These are phyloP conservation scores for Metschnikowia koreensis DNA, from an alignment of 805 yeast genomes.

Conservation along the genomic window DNA sequence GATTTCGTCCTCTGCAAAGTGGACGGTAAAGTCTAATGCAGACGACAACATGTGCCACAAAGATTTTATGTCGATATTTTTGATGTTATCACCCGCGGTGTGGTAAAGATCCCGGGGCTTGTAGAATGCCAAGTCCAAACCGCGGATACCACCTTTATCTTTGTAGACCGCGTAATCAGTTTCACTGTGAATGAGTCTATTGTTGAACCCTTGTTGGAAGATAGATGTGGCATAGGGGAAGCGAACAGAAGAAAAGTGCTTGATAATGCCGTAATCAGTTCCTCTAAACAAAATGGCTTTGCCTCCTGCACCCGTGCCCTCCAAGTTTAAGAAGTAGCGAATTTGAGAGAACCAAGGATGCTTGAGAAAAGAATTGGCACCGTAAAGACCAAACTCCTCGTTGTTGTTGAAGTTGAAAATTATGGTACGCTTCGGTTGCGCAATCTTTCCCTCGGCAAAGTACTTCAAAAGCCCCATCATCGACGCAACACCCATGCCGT, in stretches of 20 bases:
- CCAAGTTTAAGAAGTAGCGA: constrained; percentile 71
- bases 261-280: constrained; percentile 72
- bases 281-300: constrained; percentile 79
- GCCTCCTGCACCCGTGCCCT: constrained; percentile 93
- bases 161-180: constrained; percentile 80
- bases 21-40: constrained; percentile 56
- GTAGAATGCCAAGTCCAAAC: constrained; percentile 87
- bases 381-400: constrained; percentile 85
- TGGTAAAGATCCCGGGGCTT: constrained; percentile 84
- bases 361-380: constrained; percentile 69
- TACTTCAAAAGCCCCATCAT: constrained; percentile 66
- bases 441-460: constrained; percentile 27
- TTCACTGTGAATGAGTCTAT: constrained; percentile 69
- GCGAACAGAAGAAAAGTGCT: constrained; percentile 52
- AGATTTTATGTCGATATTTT: constrained; percentile 61
- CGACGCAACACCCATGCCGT: constrained; percentile 85
- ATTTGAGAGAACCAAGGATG: constrained; percentile 72
- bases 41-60: constrained; percentile 83
- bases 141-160: constrained; percentile 63
- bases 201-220: constrained; percentile 81
- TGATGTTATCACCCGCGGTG: constrained; percentile 68
- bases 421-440: constrained; percentile 67
- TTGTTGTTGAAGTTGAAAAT: constrained; percentile 84
- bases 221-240: constrained; percentile 78
- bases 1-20: constrained; percentile 35